Evolutionary conservation across 2,329 filamentous ascomycete species (phyloP).

Genomic region (Calonectria fujianensis): DNA sequence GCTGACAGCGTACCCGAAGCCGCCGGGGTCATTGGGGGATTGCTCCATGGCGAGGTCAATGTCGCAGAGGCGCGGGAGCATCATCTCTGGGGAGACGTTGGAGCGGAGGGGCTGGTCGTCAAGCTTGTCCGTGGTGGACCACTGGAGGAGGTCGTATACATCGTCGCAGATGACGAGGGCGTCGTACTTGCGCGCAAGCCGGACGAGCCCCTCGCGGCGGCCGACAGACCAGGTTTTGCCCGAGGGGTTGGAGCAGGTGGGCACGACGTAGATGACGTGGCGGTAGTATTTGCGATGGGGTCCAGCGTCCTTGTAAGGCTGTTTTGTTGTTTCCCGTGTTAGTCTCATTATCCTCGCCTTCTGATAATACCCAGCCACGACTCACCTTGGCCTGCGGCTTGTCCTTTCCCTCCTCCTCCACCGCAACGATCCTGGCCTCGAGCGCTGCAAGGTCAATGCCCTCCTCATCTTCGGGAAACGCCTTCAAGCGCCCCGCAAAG

Average conservation of each 20-base stretch:
- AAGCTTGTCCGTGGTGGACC: slow-evolving; percentile 67
- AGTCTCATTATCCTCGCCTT: neutral
- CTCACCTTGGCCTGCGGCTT: slow-evolving; percentile 44
- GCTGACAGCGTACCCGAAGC: slow-evolving; percentile 86
- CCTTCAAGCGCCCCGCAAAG: slow-evolving; percentile 79
- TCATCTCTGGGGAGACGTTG: slow-evolving; percentile 64
- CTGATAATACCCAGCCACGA: no score
- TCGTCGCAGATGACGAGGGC: slow-evolving; percentile 92
- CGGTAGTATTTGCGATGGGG: slow-evolving; percentile 86
- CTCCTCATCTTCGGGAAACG: slow-evolving; percentile 85
- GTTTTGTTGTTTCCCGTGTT: neutral
- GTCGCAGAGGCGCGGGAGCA: slow-evolving; percentile 86
- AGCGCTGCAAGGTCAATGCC: slow-evolving; percentile 81
- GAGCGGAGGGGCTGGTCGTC: slow-evolving; percentile 51
- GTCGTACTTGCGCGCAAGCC: slow-evolving; percentile 85
- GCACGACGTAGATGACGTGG: slow-evolving; percentile 91
- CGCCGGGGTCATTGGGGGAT: slow-evolving; percentile 62
- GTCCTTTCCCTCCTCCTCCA: slow-evolving; percentile 54
- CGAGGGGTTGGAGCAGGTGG: slow-evolving; percentile 92
- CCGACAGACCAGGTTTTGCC: slow-evolving; percentile 85
- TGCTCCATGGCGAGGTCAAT: slow-evolving; percentile 82
- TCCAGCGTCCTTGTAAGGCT: slow-evolving; percentile 73
- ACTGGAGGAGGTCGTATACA: slow-evolving; percentile 95
- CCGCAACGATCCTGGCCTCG: slow-evolving; percentile 54
- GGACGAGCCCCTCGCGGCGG: slow-evolving; percentile 81